Conservation (phyloP, 345 rosid genomes). For the Geranium rotundifolium region DNA sequence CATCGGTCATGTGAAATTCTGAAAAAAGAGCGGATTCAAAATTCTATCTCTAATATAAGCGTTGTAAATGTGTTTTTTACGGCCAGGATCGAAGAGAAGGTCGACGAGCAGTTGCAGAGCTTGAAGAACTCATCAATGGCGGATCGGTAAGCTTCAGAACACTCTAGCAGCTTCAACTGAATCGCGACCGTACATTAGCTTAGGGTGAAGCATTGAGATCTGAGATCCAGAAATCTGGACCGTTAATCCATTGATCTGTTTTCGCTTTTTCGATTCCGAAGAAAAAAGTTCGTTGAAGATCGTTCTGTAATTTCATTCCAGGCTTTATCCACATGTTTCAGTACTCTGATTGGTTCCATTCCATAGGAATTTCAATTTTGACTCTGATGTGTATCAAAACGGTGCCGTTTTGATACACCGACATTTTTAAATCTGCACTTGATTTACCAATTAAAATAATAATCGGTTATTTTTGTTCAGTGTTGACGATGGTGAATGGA, state of each 20-base stretch:
- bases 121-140: conserved; percentile 40
- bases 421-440: too few relatives aligned
- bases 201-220: conserved; percentile 10
- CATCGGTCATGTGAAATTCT: not conserved
- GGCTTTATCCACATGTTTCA: too few relatives aligned
- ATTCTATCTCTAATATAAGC: not conserved
- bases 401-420: not conserved
- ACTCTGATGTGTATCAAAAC: too few relatives aligned
- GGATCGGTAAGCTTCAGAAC: conserved; percentile 28
- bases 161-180: not conserved
- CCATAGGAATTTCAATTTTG: too few relatives aligned
- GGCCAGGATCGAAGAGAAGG: conserved; percentile 2
- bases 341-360: too few relatives aligned
- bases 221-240: conserved; percentile 11
- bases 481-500: conserved; percentile 26
- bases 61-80: not conserved
- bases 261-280: too few relatives aligned
- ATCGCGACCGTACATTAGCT: not conserved
- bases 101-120: conserved; percentile 17
- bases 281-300: not conserved
- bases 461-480: not conserved
- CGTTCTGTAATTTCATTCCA: not conserved
- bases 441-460: too few relatives aligned
- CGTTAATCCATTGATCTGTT: not conserved
- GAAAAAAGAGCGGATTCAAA: not conserved